Evolutionary conservation across 1,284 basidiomycete species (phyloP).

Genomic region (Coriolopsis trogii): DNA sequence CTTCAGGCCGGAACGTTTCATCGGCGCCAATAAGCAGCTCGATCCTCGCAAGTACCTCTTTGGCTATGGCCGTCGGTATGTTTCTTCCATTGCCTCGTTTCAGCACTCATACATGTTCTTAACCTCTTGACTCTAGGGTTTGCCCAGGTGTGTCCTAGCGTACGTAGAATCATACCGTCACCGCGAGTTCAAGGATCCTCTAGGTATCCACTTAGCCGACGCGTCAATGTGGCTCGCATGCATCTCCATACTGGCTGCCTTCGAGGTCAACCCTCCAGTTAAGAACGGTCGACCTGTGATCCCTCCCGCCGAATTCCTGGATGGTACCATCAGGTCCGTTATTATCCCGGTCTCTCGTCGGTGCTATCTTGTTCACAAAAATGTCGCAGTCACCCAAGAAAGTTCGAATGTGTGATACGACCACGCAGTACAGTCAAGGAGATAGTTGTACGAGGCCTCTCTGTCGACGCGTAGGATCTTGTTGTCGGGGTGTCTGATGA

Average conservation of each 20-base stretch:
- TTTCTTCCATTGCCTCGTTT: not conserved
- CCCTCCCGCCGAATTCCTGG: not conserved
- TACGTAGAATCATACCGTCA: too few relatives aligned
- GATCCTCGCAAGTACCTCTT: constrained; percentile 21
- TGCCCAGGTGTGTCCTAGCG: constrained; percentile 2
- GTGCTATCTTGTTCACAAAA: too few relatives aligned
- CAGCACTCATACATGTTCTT: not conserved
- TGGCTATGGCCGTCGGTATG: constrained; percentile 17
- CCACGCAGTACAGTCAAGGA: too few relatives aligned
- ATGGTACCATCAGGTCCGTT: constrained; percentile 4
- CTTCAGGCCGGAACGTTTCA: constrained; percentile 32
- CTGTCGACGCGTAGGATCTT: too few relatives aligned
- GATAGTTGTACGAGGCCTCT: too few relatives aligned
- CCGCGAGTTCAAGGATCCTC: not conserved
- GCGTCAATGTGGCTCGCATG: constrained; percentile 2
- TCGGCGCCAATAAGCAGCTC: constrained; percentile 11
- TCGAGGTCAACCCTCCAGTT: not conserved
- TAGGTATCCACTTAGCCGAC: not conserved
- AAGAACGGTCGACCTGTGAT: constrained; percentile 1
- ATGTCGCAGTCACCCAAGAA: too few relatives aligned
- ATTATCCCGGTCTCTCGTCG: too few relatives aligned
- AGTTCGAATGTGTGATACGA: too few relatives aligned
- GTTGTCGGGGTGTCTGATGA: too few relatives aligned
- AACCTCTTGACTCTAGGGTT: not conserved
- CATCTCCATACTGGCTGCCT: not conserved